Percentiles rank a stretch among this genome's conserved stretches.
Conservation (phyloP, 1,139 yeast genomes). For the Saccharomyces uvarum region DNA sequence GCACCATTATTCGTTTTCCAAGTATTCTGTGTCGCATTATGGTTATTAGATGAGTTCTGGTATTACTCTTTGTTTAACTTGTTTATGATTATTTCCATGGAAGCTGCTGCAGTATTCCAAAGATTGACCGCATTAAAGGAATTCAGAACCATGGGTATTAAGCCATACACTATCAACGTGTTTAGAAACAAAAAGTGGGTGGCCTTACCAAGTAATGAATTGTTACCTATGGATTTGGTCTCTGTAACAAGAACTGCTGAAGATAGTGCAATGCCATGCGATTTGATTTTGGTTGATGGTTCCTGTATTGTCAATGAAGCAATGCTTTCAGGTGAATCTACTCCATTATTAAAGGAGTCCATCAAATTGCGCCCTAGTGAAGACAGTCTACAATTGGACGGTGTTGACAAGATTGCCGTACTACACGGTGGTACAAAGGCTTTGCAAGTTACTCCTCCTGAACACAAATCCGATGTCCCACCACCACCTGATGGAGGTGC, state of each 20-base stretch:
- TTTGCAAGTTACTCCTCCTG: conserved; percentile 77
- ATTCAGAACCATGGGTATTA: conserved; percentile 94
- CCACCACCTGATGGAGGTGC: conserved; percentile 88
- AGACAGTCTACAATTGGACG: conserved; percentile 65
- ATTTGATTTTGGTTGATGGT: conserved; percentile 75
- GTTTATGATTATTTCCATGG: conserved; percentile 88
- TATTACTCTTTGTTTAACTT: conserved; percentile 85
- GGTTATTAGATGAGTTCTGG: conserved; percentile 98
- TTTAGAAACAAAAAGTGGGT: conserved; percentile 68
- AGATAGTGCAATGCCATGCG: conserved; percentile 95
- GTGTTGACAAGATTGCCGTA: conserved; percentile 80
- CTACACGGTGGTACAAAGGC: conserved; percentile 97
- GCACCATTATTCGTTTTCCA: conserved; percentile 98
- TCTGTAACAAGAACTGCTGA: conserved; percentile 83
- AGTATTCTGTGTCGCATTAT: conserved; percentile 86
- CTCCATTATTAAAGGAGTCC: conserved; percentile 91
- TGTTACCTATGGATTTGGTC: conserved; percentile 88
- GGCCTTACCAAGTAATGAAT: conserved; percentile 59
- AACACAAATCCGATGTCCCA: conserved; percentile 38
- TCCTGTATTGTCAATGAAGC: conserved; percentile 94
- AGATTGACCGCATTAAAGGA: conserved; percentile 91
- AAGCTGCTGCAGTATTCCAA: conserved; percentile 90
- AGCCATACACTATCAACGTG: conserved; percentile 74
- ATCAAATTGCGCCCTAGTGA: conserved; percentile 70
- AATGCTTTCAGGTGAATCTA: conserved; percentile 96